A percentile compares a stretch with the other conserved stretches of the same genome.
Evolutionary conservation across 345 rosid genomes (phyloP).

Genomic region (Salix suchowensis): DNA sequence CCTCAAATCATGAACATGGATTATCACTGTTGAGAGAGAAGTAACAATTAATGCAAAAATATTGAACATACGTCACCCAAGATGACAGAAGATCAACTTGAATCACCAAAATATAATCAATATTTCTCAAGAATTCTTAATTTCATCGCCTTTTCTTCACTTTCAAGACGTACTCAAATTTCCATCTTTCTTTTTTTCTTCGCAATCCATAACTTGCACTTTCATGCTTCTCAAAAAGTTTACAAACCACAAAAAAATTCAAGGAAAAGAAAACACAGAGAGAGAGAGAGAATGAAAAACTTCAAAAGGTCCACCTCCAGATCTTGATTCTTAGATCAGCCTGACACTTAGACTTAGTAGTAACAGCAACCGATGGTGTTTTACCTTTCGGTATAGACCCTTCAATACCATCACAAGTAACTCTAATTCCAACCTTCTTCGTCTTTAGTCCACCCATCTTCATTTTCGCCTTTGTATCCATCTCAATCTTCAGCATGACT

Average conservation of each 20-base stretch:
- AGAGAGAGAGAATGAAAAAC: background rate
- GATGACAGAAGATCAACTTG: too few species aligned
- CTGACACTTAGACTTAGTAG: conserved; percentile 54
- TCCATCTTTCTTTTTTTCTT: conserved; percentile 3
- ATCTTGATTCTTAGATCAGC: conserved; percentile 83
- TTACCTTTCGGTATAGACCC: conserved; percentile 69
- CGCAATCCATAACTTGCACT: conserved; percentile 12
- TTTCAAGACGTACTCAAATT: conserved; percentile 1
- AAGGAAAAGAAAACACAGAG: background rate
- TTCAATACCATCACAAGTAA: conserved; percentile 62
- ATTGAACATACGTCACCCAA: too few species aligned
- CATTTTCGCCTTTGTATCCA: conserved; percentile 65
- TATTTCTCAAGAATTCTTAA: too few species aligned
- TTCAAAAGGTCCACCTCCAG: conserved; percentile 79
- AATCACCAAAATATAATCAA: too few species aligned
- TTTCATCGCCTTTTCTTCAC: background rate
- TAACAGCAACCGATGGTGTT: conserved; percentile 51
- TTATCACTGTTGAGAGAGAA: too few species aligned
- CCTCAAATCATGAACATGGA: too few species aligned
- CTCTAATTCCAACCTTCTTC: conserved; percentile 73
- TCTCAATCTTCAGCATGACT: conserved; percentile 43
- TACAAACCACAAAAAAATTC: conserved; percentile 13
- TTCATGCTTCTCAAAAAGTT: conserved; percentile 20
- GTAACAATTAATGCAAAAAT: too few species aligned
- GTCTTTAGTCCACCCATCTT: conserved; percentile 53